Evolutionary conservation across 805 yeast species (phyloP).

Genomic region (Starmerella floricola): DNA sequence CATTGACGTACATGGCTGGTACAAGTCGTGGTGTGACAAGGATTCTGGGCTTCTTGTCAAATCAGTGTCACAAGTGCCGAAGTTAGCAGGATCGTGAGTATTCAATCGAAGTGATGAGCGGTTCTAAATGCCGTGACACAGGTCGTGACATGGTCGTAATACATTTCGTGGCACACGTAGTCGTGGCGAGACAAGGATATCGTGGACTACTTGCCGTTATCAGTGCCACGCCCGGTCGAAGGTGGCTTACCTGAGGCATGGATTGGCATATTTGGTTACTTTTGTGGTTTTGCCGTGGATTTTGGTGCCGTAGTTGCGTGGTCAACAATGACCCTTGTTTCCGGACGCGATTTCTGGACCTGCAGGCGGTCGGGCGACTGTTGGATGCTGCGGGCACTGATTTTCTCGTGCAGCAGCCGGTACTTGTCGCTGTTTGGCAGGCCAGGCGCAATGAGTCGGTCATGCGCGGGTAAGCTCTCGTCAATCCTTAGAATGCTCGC

Average conservation of each 20-base stretch:
- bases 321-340: background rate
- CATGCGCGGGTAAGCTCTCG: slow-evolving; percentile 2
- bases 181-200: too few species aligned
- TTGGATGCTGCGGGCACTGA: background rate
- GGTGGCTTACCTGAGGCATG: background rate
- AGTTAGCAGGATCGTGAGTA: too few species aligned
- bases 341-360: background rate
- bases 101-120: too few species aligned
- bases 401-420: slow-evolving; percentile 4
- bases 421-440: slow-evolving; percentile 1
- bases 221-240: too few species aligned
- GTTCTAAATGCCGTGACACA: too few species aligned
- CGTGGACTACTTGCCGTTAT: too few species aligned
- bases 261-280: background rate
- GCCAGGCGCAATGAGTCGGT: slow-evolving; percentile 6
- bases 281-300: background rate
- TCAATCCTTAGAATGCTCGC: slow-evolving; percentile 5
- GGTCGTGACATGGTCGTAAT: too few species aligned
- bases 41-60: too few species aligned
- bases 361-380: background rate
- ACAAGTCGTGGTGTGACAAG: too few species aligned
- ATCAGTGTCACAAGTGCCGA: too few species aligned
- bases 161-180: too few species aligned
- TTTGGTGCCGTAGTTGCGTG: background rate
- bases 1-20: too few species aligned